Evolutionary conservation across 352 stramenopile species (phyloP).

Genomic region (Pythium dissimile): DNA sequence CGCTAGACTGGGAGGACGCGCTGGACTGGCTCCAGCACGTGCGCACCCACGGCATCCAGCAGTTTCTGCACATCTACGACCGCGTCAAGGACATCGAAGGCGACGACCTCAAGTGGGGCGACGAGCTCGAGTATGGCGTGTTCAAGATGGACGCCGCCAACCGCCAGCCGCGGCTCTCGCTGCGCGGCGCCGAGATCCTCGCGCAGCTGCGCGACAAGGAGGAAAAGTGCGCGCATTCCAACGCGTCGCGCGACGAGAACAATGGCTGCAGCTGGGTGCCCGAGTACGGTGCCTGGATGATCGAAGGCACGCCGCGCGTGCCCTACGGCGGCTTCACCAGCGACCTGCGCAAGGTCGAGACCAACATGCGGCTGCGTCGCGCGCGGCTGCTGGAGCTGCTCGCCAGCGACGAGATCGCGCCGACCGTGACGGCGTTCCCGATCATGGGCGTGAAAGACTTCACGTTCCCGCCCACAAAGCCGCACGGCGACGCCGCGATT

Average conservation of each 20-base stretch:
- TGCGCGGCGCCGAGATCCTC: constrained; percentile 94
- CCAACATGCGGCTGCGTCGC: constrained; percentile 96
- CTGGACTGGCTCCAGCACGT: constrained; percentile 96
- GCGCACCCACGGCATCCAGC: constrained; percentile 92
- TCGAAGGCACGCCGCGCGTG: constrained; percentile 94
- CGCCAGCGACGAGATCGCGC: constrained; percentile 94
- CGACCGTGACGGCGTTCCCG: constrained; percentile 95
- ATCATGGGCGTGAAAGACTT: constrained; percentile 95
- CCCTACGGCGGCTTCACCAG: constrained; percentile 95
- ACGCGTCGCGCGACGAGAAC: constrained; percentile 50
- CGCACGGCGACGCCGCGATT: constrained; percentile 80
- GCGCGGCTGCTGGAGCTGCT: constrained; percentile 94
- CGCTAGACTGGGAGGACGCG: constrained; percentile 94
- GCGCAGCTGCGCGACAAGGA: constrained; percentile 91
- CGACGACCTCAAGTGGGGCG: constrained; percentile 96
- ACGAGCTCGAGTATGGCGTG: constrained; percentile 99
- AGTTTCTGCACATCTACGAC: constrained; percentile 97
- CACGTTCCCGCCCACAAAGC: constrained; percentile 61
- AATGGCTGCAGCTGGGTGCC: constrained; percentile 97
- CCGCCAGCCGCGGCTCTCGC: constrained; percentile 87
- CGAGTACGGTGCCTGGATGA: constrained; percentile 99
- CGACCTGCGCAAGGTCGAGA: constrained; percentile 95
- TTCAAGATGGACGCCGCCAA: constrained; percentile 91
- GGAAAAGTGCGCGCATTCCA: constrained; percentile 34
- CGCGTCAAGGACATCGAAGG: constrained; percentile 94